Conservation (phyloP, 306 rosid species). For the Sindora glabra region DNA sequence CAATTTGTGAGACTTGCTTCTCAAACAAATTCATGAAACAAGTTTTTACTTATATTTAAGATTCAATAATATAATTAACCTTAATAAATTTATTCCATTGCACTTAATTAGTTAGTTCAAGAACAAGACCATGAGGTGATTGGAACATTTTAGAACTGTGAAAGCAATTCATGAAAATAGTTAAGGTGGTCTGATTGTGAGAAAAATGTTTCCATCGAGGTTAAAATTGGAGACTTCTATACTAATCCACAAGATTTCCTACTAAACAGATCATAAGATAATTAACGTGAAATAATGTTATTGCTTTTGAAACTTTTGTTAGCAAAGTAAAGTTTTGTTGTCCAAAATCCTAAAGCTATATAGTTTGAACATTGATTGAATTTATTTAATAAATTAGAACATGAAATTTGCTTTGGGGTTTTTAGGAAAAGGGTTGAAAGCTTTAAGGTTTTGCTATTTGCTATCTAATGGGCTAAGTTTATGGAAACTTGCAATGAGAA, state of each 20-base stretch:
- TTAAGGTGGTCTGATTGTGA: conserved; percentile 35
- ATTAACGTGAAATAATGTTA: background rate
- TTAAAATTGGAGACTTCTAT: conserved; percentile 62
- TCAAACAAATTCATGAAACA: background rate
- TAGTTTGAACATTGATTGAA: background rate
- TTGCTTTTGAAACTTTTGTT: background rate
- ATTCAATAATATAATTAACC: conserved; percentile 40
- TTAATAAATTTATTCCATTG: conserved; percentile 41
- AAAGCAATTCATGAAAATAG: conserved; percentile 45
- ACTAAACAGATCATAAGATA: background rate
- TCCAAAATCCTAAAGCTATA: background rate
- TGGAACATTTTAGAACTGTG: conserved; percentile 30
- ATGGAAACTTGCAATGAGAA: background rate
- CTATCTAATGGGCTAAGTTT: too few relatives aligned
- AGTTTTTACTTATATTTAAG: conserved; percentile 31
- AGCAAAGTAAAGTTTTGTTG: background rate
- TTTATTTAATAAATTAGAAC: background rate
- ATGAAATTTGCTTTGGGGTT: too few relatives aligned
- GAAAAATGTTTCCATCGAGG: conserved; percentile 19
- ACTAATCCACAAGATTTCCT: conserved; percentile 61
- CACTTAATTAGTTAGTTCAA: conserved; percentile 36
- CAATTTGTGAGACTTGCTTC: background rate
- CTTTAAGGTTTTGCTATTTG: too few relatives aligned
- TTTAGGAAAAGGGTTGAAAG: too few relatives aligned
- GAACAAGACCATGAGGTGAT: conserved; percentile 39